Evolutionary conservation across 805 yeast species (phyloP).

Genomic region (Sugiyamaella marilandica): DNA sequence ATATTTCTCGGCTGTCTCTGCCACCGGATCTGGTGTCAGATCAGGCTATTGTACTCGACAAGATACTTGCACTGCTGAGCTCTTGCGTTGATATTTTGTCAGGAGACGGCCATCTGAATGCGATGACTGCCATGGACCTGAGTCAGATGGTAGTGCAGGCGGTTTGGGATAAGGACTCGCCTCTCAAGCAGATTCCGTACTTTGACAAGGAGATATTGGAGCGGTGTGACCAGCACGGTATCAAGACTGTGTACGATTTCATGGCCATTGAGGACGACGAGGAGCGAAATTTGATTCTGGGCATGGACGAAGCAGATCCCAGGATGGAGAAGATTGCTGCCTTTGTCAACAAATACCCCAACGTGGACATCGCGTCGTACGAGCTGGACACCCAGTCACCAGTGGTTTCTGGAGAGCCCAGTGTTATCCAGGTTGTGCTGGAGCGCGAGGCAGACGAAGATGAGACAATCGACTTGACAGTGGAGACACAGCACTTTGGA

Average conservation of each 20-base stretch:
- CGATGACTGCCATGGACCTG: conserved; percentile 78
- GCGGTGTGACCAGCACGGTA: conserved; percentile 46
- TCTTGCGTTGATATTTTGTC: conserved; percentile 74
- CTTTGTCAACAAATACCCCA: conserved; percentile 88
- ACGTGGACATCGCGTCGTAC: conserved; percentile 57
- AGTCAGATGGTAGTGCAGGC: conserved; percentile 87
- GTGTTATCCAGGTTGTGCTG: conserved; percentile 36
- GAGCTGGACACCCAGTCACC: conserved; percentile 37
- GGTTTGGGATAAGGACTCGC: conserved; percentile 73
- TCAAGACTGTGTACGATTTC: conserved; percentile 74
- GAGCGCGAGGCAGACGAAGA: conserved; percentile 63
- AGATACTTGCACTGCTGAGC: conserved; percentile 48
- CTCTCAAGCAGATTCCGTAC: conserved; percentile 77
- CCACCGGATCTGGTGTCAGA: conserved; percentile 61
- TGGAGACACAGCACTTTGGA: conserved; percentile 58
- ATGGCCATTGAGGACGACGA: conserved; percentile 67
- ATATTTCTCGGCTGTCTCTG: conserved; percentile 60
- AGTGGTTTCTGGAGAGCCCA: conserved; percentile 46
- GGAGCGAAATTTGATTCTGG: conserved; percentile 54
- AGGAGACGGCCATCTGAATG: conserved; percentile 73
- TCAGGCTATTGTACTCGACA: conserved; percentile 47
- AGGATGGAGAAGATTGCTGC: conserved; percentile 63
- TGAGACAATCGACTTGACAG: conserved; percentile 55
- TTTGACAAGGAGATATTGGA: conserved; percentile 47
- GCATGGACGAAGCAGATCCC: conserved; percentile 41